Evolutionary conservation across 345 rosid species (phyloP), one percentile per base, ranked within the genome.

Genomic region (Gossypium bickii): DNA sequence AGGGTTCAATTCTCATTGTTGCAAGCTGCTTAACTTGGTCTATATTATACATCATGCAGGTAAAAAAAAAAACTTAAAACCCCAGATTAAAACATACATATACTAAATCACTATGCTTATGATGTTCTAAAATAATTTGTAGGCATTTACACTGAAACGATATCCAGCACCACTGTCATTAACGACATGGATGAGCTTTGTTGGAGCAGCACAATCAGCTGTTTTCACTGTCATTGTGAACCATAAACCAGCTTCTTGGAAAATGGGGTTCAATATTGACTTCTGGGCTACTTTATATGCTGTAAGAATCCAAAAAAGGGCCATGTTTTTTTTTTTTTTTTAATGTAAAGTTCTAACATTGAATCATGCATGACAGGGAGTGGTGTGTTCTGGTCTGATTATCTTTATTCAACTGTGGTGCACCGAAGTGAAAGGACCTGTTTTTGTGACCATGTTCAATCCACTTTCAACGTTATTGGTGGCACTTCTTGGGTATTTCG

Each of bases 31-130:
- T 90, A 68, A 52, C 85, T 25, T 90, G 90, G 89, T 88, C 92
- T 8, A 4, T 84, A 0, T 79, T 87, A 90, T 90, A 79, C 76
- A 88, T 88, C 70, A 86, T 90, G 95, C 93, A 88, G 92, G 92
- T 89, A 60, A 12, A 76, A 67, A 65, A 34, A 3, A 34, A 51
- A 51, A 6, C 56, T 15, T 48, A 13, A 4, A 51, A 34, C 7
- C 41, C 18, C 56, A 51, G 4, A 51, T 41, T 27, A 18, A 66
- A 43, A 4, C 25, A 34, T 29, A 66, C 52, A 47, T 18, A 18
- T 3, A 10, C 49, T 68, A 49, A 27, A 49, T 63, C 43, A 22
- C 44, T 18, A 15, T 45, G 27, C 27, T 48, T 48, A 12, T 66
- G 17, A 60, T 66, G 47, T 72, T 10, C 55, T 34, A 34, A 34